Percentiles rank a stretch among this genome's conserved stretches.
phyloP scores from a whole-genome alignment of 208 protist genomes.

The Borovskyia barvae region DNA sequence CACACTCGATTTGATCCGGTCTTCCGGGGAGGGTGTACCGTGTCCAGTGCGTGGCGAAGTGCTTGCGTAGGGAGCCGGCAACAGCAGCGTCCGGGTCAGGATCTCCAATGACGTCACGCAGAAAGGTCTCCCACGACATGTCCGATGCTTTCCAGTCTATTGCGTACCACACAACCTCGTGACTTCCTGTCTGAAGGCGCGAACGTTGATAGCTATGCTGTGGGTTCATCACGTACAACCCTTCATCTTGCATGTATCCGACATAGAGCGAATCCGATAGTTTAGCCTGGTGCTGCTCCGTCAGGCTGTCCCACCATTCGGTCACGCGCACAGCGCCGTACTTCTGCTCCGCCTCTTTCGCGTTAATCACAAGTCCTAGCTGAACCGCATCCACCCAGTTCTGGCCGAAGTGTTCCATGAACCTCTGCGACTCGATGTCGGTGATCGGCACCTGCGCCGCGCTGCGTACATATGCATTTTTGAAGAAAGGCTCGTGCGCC shows the following conservation, averaged over 20 bases:
- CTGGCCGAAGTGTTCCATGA: constrained; percentile 57
- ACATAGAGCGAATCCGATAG: constrained; percentile 68
- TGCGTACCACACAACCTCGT: constrained; percentile 56
- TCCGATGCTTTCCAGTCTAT: constrained; percentile 55
- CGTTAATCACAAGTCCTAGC: constrained; percentile 72
- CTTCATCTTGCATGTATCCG: constrained; percentile 56
- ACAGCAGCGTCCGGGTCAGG: constrained; percentile 43
- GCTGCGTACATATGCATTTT: constrained; percentile 56
- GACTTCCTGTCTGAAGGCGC: constrained; percentile 40
- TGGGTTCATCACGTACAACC: constrained; percentile 83
- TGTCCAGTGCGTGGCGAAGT: constrained; percentile 57
- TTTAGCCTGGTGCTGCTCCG: constrained; percentile 41
- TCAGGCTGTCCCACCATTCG: constrained; percentile 40
- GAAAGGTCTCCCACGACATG: constrained; percentile 64
- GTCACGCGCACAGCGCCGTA: constrained; percentile 42
- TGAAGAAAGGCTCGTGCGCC: constrained; percentile 52
- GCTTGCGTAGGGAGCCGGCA: constrained; percentile 46
- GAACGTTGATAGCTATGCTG: constrained; percentile 68
- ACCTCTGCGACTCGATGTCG: constrained; percentile 35
- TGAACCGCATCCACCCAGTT: constrained; percentile 64
- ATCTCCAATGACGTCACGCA: constrained; percentile 58
- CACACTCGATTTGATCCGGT: constrained; percentile 75
- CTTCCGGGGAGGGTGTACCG: constrained; percentile 49
- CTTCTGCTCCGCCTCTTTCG: constrained; percentile 42
- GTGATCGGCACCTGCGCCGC: constrained; percentile 57